Percentiles rank a stretch among this genome's conserved stretches.
phyloP scores from a whole-genome alignment of 352 stramenopile species.

The Elongisporangium prolatum region DNA sequence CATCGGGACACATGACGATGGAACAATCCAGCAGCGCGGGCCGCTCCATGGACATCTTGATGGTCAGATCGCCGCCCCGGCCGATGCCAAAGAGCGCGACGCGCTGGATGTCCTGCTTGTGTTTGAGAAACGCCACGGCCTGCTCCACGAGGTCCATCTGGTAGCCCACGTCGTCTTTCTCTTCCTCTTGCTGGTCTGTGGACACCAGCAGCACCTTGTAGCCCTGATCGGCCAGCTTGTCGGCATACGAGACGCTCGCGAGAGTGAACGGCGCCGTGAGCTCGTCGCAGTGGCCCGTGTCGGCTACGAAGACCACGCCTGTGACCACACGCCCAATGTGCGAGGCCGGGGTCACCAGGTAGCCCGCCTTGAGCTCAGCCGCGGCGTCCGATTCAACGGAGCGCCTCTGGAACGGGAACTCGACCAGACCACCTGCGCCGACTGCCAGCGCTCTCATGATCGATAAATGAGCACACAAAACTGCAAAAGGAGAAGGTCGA shows the following conservation, averaged over 20 bases:
- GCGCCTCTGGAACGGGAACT: neutral
- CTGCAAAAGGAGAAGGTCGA: conserved; percentile 1
- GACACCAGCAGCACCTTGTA: conserved; percentile 79
- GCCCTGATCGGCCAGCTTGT: conserved; percentile 84
- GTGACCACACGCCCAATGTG: conserved; percentile 84
- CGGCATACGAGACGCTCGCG: conserved; percentile 67
- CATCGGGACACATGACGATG: conserved; percentile 68
- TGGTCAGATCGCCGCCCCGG: conserved; percentile 57
- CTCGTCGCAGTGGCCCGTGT: conserved; percentile 28
- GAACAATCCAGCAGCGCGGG: conserved; percentile 46
- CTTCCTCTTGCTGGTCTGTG: conserved; percentile 12
- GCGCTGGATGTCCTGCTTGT: conserved; percentile 71
- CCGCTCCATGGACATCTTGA: conserved; percentile 54
- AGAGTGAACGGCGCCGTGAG: conserved; percentile 38
- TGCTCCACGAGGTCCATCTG: conserved; percentile 33
- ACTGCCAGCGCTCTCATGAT: neutral
- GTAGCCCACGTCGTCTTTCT: conserved; percentile 8
- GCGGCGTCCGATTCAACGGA: neutral
- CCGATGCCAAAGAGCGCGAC: conserved; percentile 65
- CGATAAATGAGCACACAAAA: neutral
- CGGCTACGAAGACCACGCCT: conserved; percentile 65
- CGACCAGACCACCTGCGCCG: neutral
- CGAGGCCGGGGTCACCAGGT: conserved; percentile 65
- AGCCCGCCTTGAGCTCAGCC: conserved; percentile 34
- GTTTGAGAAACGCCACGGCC: conserved; percentile 51